Evolutionary conservation across 2,329 filamentous ascomycete genomes (phyloP).

Genomic region (Colletotrichum costaricense): DNA sequence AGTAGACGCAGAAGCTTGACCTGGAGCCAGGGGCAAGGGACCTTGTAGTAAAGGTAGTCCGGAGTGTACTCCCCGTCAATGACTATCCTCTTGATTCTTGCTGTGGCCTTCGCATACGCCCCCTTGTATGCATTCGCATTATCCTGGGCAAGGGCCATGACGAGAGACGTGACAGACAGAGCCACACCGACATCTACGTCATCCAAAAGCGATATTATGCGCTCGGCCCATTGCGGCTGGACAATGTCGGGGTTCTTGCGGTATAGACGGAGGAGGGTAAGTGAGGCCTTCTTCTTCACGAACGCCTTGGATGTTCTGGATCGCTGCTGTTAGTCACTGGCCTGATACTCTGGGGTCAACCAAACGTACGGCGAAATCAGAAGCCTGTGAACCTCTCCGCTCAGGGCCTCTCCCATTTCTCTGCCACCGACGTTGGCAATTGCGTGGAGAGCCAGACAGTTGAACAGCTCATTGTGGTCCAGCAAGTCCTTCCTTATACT

Average conservation of each 20-base stretch:
- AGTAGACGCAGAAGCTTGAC: conserved; percentile 92
- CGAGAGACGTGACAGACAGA: conserved; percentile 92
- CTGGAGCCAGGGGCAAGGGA: conserved; percentile 99
- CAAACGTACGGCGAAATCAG: conserved; percentile 88
- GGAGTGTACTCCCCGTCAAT: conserved; percentile 89
- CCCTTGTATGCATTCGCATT: conserved; percentile 94
- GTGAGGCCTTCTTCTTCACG: conserved; percentile 98
- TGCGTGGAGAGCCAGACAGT: conserved; percentile 94
- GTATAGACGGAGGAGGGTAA: conserved; percentile 92
- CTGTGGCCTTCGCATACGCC: conserved; percentile 92
- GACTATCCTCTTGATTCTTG: conserved; percentile 87
- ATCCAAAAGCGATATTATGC: conserved; percentile 99
- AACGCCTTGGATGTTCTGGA: conserved; percentile 84
- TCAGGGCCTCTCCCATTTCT: conserved; percentile 96
- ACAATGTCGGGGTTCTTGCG: conserved; percentile 95
- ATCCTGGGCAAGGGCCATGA: conserved; percentile 95
- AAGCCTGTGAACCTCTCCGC: conserved; percentile 89
- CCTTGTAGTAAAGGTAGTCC: conserved; percentile 98
- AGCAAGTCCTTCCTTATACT: conserved; percentile 96
- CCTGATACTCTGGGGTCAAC: not conserved
- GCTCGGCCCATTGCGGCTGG: conserved; percentile 95
- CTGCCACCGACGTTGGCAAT: conserved; percentile 97
- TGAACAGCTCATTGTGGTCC: conserved; percentile 97
- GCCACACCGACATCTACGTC: conserved; percentile 94
- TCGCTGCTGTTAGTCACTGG: not conserved